Conservation (phyloP, 202 grass and related monocot genomes). For the Panicum hallii region DNA sequence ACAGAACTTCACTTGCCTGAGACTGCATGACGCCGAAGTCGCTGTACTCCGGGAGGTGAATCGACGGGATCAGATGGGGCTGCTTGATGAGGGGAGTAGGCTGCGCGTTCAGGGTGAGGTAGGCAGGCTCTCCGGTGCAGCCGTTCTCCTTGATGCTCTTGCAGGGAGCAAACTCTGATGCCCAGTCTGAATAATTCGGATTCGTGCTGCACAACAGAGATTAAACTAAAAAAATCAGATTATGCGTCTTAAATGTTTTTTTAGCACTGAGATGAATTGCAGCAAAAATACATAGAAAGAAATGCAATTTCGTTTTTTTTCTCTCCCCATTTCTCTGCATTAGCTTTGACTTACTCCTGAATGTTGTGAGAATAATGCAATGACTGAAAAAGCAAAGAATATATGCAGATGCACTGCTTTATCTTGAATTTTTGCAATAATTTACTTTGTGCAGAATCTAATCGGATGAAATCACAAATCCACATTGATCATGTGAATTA, state of each 20-base stretch:
- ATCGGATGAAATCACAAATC: not conserved
- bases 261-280: not conserved
- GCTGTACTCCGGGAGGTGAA: conserved; percentile 30
- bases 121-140: conserved; percentile 39
- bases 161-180: conserved; percentile 37
- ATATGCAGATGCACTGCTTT: not conserved
- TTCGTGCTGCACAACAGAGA: conserved; percentile 20
- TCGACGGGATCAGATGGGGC: conserved; percentile 30
- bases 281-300: not conserved
- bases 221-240: not conserved
- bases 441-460: not conserved
- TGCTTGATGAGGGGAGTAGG: conserved; percentile 40
- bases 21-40: conserved; percentile 38
- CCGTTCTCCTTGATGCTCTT: conserved; percentile 51
- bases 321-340: not conserved
- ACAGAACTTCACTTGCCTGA: conserved; percentile 48
- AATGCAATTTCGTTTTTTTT: not conserved
- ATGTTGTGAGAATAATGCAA: conserved; percentile 7
- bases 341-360: not conserved
- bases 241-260: not conserved
- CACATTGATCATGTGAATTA: not conserved
- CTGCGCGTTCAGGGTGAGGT: conserved; percentile 53
- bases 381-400: not conserved
- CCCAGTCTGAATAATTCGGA: conserved; percentile 40
- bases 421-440: not conserved